These are phyloP conservation scores for Trichoderma arundinaceum DNA, from an alignment of 2,329 filamentous ascomycete genomes.

Conservation along the genomic window DNA sequence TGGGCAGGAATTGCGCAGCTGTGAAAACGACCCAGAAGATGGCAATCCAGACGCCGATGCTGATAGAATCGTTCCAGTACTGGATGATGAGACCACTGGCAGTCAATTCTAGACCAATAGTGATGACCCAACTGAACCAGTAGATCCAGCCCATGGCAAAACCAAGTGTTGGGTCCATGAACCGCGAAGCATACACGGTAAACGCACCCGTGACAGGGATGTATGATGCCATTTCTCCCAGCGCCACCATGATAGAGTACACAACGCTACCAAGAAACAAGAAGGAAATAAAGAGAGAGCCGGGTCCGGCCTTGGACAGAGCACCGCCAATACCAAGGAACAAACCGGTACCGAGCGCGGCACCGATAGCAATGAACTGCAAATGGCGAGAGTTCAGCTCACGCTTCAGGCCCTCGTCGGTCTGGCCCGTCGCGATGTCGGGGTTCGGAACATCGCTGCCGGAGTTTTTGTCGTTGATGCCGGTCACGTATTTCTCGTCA, in stretches of 20 bases:
- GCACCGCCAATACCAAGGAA: slow-evolving; percentile 71
- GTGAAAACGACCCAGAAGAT: slow-evolving; percentile 76
- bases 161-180: slow-evolving; percentile 73
- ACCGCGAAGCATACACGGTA: slow-evolving; percentile 75
- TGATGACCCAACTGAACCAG: slow-evolving; percentile 79
- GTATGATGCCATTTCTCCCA: slow-evolving; percentile 77
- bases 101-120: slow-evolving; percentile 74
- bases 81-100: slow-evolving; percentile 76
- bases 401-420: slow-evolving; percentile 47
- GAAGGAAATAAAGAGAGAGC: slow-evolving; percentile 70
- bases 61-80: slow-evolving; percentile 69
- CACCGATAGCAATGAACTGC: slow-evolving; percentile 59
- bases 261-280: slow-evolving; percentile 73
- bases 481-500: slow-evolving; percentile 41
- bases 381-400: slow-evolving; percentile 50
- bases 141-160: slow-evolving; percentile 86
- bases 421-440: slow-evolving; percentile 47
- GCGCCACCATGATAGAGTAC: slow-evolving; percentile 73
- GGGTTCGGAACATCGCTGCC: slow-evolving; percentile 16
- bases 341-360: slow-evolving; percentile 74
- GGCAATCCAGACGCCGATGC: slow-evolving; percentile 73
- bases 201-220: slow-evolving; percentile 79
- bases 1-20: slow-evolving; percentile 71
- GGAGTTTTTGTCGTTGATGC: slow-evolving; percentile 40
- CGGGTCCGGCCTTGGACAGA: slow-evolving; percentile 67